Percentiles rank a stretch among this genome's conserved stretches.
phyloP scores from a whole-genome alignment of 441 rosid species.

The Erodium moschatum region DNA sequence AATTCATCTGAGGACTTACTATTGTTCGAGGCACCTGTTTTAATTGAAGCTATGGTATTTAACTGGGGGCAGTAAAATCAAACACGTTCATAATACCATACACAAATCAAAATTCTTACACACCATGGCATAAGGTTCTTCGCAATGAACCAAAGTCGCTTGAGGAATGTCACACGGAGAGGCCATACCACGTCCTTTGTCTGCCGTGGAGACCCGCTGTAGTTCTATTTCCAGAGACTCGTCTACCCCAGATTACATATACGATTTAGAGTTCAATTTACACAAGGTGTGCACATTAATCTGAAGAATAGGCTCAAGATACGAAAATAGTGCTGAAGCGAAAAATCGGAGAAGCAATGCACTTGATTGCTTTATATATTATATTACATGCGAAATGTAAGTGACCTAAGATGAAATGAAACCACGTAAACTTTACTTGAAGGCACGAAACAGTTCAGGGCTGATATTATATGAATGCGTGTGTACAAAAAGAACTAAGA shows the following conservation, averaged over 20 bases:
- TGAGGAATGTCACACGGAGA: slow-evolving; percentile 53
- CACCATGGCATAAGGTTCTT: slow-evolving; percentile 71
- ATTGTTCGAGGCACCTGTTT: neutral
- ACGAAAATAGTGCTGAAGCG: slow-evolving; percentile 15
- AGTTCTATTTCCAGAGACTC: slow-evolving; percentile 36
- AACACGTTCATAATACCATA: neutral
- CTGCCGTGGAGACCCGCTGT: slow-evolving; percentile 37
- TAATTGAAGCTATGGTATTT: neutral
- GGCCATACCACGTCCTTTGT: slow-evolving; percentile 75
- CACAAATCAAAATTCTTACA: slow-evolving; percentile 13
- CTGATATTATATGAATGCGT: neutral
- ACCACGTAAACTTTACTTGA: neutral
- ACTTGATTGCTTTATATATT: neutral
- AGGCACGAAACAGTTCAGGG: neutral
- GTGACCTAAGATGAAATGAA: slow-evolving; percentile 1
- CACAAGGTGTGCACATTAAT: neutral
- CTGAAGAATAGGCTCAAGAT: slow-evolving; percentile 8
- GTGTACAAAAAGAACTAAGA: neutral
- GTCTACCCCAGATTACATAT: slow-evolving; percentile 31
- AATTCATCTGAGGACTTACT: neutral
- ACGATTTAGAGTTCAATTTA: neutral
- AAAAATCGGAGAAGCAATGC: neutral
- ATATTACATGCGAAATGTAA: neutral
- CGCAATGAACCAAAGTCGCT: slow-evolving; percentile 59
- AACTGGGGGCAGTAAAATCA: neutral